A percentile compares a stretch with the other conserved stretches of the same genome.
Conservation (phyloP, 2,329 filamentous ascomycete species). For the Colletotrichum costaricense region DNA sequence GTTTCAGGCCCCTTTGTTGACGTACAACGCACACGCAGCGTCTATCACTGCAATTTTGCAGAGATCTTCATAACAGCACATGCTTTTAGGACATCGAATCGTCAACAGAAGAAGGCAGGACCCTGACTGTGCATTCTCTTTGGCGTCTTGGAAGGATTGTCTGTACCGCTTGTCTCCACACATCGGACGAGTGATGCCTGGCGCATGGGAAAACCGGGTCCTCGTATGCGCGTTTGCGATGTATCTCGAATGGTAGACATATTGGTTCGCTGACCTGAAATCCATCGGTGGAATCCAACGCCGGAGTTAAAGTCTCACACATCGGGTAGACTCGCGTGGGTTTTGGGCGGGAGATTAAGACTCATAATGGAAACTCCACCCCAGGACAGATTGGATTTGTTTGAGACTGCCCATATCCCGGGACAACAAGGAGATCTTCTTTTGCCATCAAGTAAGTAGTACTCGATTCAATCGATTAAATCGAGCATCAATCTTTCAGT, state of each 20-base stretch:
- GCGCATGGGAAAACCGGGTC: constrained; percentile 13
- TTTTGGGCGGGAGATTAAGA: neutral
- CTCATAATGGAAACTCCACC: neutral
- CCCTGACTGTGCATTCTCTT: constrained; percentile 22
- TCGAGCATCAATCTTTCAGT: neutral
- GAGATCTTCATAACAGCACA: constrained; percentile 23
- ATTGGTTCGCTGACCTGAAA: neutral
- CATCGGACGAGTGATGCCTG: constrained; percentile 22
- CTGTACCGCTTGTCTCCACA: constrained; percentile 8
- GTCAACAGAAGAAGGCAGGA: constrained; percentile 22
- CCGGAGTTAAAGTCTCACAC: neutral
- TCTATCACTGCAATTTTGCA: neutral
- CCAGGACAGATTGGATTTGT: neutral
- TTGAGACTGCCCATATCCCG: no score
- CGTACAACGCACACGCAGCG: neutral
- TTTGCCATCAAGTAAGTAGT: neutral
- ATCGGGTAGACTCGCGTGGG: neutral
- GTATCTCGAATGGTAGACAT: neutral
- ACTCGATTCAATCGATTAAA: neutral
- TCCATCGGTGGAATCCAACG: neutral
- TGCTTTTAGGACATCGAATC: neutral
- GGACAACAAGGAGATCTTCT: neutral
- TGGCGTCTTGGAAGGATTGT: constrained; percentile 9
- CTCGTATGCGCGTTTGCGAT: neutral
- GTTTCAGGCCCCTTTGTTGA: neutral